Percentiles rank a stretch among this genome's conserved stretches.
These are phyloP conservation scores for Scutellaria barbata DNA, from an alignment of 257 asterid species.

Conservation along the genomic window DNA sequence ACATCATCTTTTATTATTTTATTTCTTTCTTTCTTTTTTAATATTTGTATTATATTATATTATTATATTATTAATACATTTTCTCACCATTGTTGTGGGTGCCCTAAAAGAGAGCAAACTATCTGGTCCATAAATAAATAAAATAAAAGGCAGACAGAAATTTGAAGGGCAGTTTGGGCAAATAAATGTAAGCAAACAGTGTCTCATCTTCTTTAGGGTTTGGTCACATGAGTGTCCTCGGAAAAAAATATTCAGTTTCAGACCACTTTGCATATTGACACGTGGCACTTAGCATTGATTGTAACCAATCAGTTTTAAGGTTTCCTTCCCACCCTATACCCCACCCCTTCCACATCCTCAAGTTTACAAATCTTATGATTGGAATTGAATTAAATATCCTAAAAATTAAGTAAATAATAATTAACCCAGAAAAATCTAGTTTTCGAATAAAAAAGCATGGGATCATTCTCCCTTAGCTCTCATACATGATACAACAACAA, in stretches of 20 bases:
- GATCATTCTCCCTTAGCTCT: no score
- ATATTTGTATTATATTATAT: no score
- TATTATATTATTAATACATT: no score
- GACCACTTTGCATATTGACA: constrained; percentile 39
- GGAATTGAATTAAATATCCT: no score
- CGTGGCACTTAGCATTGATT: constrained; percentile 42
- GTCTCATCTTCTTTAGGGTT: constrained; percentile 28
- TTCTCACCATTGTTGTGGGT: no score
- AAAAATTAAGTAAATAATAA: no score
- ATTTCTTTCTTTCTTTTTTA: no score
- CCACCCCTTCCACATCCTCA: neutral
- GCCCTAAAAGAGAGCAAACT: neutral
- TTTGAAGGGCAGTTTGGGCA: neutral
- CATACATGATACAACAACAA: neutral
- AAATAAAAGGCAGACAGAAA: no score
- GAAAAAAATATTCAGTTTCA: constrained; percentile 23
- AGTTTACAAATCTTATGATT: neutral
- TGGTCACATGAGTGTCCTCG: constrained; percentile 30
- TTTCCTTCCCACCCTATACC: constrained; percentile 24
- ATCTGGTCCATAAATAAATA: no score
- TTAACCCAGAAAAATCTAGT: no score
- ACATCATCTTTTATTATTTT: no score
- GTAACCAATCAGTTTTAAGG: constrained; percentile 47
- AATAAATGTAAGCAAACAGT: constrained; percentile 9
- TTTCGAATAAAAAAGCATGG: no score